These are phyloP conservation scores for Plasmodium cynomolgi DNA, from an alignment of 169 alveolate species.

Conservation along the genomic window DNA sequence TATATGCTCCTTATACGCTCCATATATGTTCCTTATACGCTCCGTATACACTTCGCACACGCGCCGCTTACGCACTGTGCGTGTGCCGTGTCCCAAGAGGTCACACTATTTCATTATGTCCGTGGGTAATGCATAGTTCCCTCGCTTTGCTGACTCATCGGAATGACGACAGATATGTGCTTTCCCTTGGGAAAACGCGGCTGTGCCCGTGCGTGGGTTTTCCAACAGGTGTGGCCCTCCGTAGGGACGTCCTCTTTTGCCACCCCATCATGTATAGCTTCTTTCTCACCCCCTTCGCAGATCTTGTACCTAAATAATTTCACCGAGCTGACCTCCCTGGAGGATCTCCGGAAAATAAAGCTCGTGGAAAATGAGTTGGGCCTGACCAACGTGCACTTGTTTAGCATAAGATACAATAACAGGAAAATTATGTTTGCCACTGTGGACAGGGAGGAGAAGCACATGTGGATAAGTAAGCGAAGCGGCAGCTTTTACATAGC, in stretches of 20 bases:
- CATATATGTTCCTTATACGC: too few species aligned
- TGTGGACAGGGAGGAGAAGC: slow-evolving; percentile 49
- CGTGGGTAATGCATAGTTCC: neutral
- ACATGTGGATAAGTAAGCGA: slow-evolving; percentile 61
- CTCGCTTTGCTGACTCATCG: neutral
- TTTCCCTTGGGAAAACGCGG: neutral
- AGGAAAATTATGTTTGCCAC: slow-evolving; percentile 65
- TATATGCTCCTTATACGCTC: neutral
- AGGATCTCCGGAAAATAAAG: slow-evolving; percentile 50
- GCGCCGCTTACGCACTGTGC: neutral
- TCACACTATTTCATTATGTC: neutral
- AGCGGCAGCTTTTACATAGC: neutral
- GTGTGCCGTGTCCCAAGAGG: neutral
- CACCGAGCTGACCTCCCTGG: slow-evolving; percentile 71
- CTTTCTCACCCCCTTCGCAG: slow-evolving; percentile 1
- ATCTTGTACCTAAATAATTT: slow-evolving; percentile 57
- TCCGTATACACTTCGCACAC: neutral
- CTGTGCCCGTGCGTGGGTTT: neutral
- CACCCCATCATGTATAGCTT: neutral
- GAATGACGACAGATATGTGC: neutral
- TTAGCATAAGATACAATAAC: slow-evolving; percentile 37
- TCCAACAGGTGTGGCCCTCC: neutral
- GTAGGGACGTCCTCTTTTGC: neutral
- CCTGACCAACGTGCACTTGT: slow-evolving; percentile 31
- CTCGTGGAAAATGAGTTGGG: slow-evolving; percentile 43